Evolutionary conservation across 2,329 filamentous ascomycete species (phyloP), one percentile per base, ranked within the genome.

Genomic region (Pleochaeta shiraiana): DNA sequence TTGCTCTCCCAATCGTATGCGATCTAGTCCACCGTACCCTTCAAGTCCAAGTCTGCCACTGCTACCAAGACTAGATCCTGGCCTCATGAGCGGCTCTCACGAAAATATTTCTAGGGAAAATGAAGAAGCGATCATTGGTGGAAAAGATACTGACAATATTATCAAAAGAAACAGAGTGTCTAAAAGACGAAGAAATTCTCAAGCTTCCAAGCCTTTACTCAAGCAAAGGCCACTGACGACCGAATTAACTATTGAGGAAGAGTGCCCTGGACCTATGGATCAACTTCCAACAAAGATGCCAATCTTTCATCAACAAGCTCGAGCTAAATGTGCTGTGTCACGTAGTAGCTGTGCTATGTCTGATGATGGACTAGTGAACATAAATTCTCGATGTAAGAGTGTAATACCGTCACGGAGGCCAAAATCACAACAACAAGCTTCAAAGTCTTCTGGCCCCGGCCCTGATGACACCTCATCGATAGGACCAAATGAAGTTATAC

Each of bases 51-150:
- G 79, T 26, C 73, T 84, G 30, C 83, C 84, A 63, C 79, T 80
- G 4, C 78, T 85, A 67, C 78, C 79, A 7, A 71, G 75, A 30
- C 77, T 77, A 21, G 89, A 95, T 72, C 91, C 88, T 16, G 88
- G 88, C 1, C 95, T 95, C 71, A 88, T 91, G 81, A 93, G 88
- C 71, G 87, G 86, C n/a, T 81, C 83, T 6, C 73, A 86, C 12
- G 71, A 73, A 19, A 71, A 71, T 4, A 77, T 84, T 5, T 82
- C 89, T 66, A 85, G 85, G 43, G 83, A 88, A 28, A 79, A 83
- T 55, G 75, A 76, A 37, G 69, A 66, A 26, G 19, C 33, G 34
- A 67, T 71, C 45, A 69, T 39, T 39, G 50, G 28, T 39, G 33
- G 19, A 11, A 39, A 39, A 21, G 59, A 57, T 12, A 16, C n/a